Conservation (phyloP, 1,284 basidiomycete genomes). For the Porodaedalea pini region DNA sequence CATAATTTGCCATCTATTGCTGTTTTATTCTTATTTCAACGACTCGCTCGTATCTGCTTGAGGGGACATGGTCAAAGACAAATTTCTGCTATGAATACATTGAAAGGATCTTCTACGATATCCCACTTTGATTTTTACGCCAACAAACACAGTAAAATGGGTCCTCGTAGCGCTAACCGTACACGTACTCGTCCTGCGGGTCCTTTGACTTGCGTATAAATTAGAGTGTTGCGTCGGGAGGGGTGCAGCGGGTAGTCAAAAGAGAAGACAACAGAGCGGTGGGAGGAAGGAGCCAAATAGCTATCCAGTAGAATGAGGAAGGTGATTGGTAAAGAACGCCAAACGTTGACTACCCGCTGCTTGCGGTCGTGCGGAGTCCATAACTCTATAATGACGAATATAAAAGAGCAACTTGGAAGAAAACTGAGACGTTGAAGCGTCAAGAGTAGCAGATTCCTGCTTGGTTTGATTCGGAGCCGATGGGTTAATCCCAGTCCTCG, state of each 20-base stretch:
- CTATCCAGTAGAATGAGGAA: background rate
- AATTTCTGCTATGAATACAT: conserved; percentile 8
- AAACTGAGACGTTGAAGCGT: too few species aligned
- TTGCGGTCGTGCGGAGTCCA: too few species aligned
- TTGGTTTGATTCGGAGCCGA: too few species aligned
- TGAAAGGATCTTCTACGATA: background rate
- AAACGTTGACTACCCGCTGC: too few species aligned
- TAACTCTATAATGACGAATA: too few species aligned
- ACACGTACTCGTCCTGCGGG: background rate
- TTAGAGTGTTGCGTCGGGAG: conserved; percentile 4
- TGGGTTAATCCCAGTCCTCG: background rate
- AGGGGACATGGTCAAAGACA: too few species aligned
- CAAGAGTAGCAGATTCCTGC: too few species aligned
- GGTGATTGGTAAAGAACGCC: background rate
- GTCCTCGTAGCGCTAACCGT: background rate
- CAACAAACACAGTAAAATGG: background rate
- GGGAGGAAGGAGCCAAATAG: background rate
- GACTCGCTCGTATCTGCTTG: too few species aligned
- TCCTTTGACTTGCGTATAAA: conserved; percentile 9
- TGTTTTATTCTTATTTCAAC: too few species aligned
- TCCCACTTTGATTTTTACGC: background rate
- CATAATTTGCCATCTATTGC: too few species aligned
- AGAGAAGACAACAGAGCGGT: background rate
- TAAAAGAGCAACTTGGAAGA: too few species aligned
- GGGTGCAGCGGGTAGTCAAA: background rate